Conservation (phyloP, 2,329 filamentous ascomycete species). For the Tolypocladium album region DNA sequence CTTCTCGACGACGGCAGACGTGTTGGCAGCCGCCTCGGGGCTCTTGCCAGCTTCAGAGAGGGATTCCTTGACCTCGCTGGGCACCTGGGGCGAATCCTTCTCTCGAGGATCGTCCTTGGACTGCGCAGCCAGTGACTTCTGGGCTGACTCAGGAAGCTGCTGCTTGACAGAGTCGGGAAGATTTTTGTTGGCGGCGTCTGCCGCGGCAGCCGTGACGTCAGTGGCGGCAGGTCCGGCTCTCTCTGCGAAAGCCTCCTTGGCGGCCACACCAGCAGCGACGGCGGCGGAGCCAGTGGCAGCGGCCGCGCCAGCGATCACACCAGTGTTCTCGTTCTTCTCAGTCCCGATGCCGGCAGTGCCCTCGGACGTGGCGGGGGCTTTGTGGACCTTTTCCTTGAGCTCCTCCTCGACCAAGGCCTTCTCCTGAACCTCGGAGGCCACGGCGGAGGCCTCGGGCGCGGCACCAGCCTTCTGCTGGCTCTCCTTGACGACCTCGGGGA, state of each 20-base stretch:
- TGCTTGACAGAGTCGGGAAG: slow-evolving; percentile 45
- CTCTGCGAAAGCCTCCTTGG: slow-evolving; percentile 26
- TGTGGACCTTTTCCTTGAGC: slow-evolving; percentile 55
- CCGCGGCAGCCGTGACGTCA: slow-evolving; percentile 22
- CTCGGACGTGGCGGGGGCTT: slow-evolving; percentile 46
- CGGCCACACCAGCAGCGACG: slow-evolving; percentile 20
- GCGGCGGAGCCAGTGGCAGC: slow-evolving; percentile 23
- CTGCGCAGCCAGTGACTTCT: slow-evolving; percentile 33
- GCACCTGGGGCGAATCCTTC: slow-evolving; percentile 39
- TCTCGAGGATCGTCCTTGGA: slow-evolving; percentile 30
- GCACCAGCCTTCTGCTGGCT: slow-evolving; percentile 57
- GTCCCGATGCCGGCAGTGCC: slow-evolving; percentile 41
- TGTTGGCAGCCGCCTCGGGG: slow-evolving; percentile 62
- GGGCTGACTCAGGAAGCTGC: slow-evolving; percentile 36
- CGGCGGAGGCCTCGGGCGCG: slow-evolving; percentile 57
- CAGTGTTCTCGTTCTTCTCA: slow-evolving; percentile 35
- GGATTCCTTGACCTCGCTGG: slow-evolving; percentile 45
- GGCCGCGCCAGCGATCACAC: slow-evolving; percentile 24
- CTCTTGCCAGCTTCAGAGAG: slow-evolving; percentile 45
- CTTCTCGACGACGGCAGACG: slow-evolving; percentile 64
- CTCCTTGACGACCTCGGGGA: slow-evolving; percentile 47
- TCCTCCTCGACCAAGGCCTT: slow-evolving; percentile 64
- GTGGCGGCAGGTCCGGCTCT: slow-evolving; percentile 18
- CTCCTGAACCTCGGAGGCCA: slow-evolving; percentile 54
- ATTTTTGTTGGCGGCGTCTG: slow-evolving; percentile 31